These are phyloP conservation scores for Microcos paniculata DNA, from an alignment of 345 rosid species.

Conservation along the genomic window DNA sequence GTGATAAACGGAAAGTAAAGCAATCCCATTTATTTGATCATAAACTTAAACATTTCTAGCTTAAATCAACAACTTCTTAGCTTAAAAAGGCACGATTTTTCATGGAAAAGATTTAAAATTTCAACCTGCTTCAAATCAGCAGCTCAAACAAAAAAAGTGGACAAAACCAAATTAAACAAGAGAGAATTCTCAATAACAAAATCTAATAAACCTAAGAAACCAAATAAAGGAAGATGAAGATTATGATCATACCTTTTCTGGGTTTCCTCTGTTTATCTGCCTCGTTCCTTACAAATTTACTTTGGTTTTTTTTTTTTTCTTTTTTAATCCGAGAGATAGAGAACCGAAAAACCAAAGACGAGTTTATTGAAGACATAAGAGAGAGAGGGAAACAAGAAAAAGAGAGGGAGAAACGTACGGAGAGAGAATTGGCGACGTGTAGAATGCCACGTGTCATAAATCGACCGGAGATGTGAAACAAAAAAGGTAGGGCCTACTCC, in stretches of 20 bases:
- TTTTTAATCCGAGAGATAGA: background rate
- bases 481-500: slow-evolving; percentile 23
- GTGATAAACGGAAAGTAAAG: background rate
- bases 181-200: background rate
- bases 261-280: background rate
- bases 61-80: background rate
- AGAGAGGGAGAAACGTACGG: slow-evolving; percentile 41
- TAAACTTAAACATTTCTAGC: background rate
- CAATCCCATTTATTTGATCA: background rate
- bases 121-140: background rate
- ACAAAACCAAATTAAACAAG: background rate
- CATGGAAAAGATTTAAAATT: background rate
- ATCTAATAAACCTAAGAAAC: background rate
- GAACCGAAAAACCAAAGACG: background rate
- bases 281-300: background rate
- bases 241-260: slow-evolving; percentile 25
- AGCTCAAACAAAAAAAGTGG: background rate
- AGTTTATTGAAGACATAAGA: background rate
- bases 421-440: slow-evolving; percentile 24
- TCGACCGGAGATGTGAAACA: background rate
- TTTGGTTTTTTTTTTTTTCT: background rate
- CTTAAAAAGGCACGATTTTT: background rate
- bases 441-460: slow-evolving; percentile 45
- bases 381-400: background rate
- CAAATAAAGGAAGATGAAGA: background rate